A percentile compares a stretch with the other conserved stretches of the same genome.
These are phyloP conservation scores for Epichloe bromicola DNA, from an alignment of 2,329 filamentous ascomycete genomes.

Conservation along the genomic window DNA sequence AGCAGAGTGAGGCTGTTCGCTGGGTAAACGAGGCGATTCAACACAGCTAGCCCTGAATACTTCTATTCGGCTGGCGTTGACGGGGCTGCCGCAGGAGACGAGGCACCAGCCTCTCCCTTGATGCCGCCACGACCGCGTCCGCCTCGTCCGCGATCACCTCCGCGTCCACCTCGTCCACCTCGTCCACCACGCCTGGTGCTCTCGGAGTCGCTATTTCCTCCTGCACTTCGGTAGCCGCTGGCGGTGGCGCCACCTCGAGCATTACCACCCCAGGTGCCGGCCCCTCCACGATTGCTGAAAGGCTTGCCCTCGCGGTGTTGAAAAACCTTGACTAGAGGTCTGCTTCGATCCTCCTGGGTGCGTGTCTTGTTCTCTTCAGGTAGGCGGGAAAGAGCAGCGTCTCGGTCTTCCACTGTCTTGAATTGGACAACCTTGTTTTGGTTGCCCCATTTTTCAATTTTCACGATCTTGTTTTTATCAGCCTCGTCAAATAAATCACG, in stretches of 20 bases:
- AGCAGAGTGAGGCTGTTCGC: neutral
- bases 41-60: neutral
- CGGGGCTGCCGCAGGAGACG: constrained; percentile 39
- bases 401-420: constrained; percentile 64
- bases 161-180: constrained; percentile 44
- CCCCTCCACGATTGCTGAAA: constrained; percentile 47
- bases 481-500: constrained; percentile 72
- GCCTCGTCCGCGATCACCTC: constrained; percentile 43
- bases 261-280: constrained; percentile 55
- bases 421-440: constrained; percentile 82
- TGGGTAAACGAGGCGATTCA: neutral
- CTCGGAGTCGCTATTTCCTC: constrained; percentile 58
- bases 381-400: constrained; percentile 61
- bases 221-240: constrained; percentile 76
- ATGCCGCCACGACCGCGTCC: constrained; percentile 42
- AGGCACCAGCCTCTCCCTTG: constrained; percentile 44
- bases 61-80: constrained; percentile 29
- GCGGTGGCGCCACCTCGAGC: constrained; percentile 45
- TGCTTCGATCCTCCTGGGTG: constrained; percentile 58
- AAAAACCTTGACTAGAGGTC: constrained; percentile 74
- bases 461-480: constrained; percentile 67
- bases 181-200: constrained; percentile 43
- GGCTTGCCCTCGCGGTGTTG: constrained; percentile 50
- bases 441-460: constrained; percentile 65
- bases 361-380: constrained; percentile 65